Evolutionary conservation across 2,329 filamentous ascomycete species (phyloP).

Genomic region (Phyllosticta ampelicida): DNA sequence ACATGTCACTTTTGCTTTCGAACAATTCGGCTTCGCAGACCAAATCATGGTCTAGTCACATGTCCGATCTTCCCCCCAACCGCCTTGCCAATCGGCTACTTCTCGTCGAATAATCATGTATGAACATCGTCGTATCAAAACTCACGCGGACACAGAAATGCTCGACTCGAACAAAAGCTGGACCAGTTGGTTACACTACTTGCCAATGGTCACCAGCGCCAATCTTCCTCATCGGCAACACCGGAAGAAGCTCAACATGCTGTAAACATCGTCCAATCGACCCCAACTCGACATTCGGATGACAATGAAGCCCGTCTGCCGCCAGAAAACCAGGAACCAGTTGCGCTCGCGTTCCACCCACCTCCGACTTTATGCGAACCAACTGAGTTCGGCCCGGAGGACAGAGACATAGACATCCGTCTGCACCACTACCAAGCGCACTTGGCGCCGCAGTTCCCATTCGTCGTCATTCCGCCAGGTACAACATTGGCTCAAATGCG

Average conservation of each 20-base stretch:
- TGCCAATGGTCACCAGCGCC: neutral
- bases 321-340: neutral
- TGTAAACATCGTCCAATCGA: neutral
- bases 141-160: neutral
- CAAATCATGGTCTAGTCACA: neutral
- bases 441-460: conserved; percentile 8
- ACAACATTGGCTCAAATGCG: conserved; percentile 1
- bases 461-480: conserved; percentile 5
- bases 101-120: too few relatives aligned
- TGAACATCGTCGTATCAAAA: neutral
- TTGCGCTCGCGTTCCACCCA: neutral
- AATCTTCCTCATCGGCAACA: conserved; percentile 6
- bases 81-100: neutral
- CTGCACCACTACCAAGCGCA: conserved; percentile 6
- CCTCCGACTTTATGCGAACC: neutral
- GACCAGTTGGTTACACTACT: conserved; percentile 9
- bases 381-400: conserved; percentile 1
- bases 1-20: neutral
- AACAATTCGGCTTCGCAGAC: neutral
- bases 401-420: neutral
- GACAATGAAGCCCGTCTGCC: neutral
- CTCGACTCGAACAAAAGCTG: conserved; percentile 7
- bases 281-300: neutral
- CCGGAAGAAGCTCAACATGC: conserved; percentile 3
- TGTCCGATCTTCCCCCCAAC: neutral